Evolutionary conservation across 2,329 filamentous ascomycete species (phyloP), one percentile per base, ranked within the genome.

Genomic region (Alternaria ethzedia): DNA sequence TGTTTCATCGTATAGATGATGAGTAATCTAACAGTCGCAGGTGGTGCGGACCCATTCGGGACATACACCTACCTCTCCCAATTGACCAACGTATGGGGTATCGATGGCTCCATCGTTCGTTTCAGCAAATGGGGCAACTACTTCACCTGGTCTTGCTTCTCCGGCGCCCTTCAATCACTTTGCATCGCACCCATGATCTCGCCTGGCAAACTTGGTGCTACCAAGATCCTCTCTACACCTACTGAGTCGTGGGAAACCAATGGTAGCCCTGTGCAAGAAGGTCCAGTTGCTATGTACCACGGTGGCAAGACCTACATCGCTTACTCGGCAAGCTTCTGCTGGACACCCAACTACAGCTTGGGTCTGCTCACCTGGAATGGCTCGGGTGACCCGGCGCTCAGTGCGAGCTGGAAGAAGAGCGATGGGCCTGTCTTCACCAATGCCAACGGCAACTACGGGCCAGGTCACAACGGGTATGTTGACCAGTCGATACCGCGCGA

Each of bases 281-380:
- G 85, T 0, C 82, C 85, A 0, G 82, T 82, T 4, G 84, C 85
- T 0, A 78, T 89, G 21, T 88, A 88, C 71, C 81, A 84, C 44
- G 82, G 81, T 21, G 85, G 84, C 11, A 83, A 82, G 59, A 87
- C 84, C 0, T 87, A 84, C 64, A 73, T 88, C 44, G 79, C 83
- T 2, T 89, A 84, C 77, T 86, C 83, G 6, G 86, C 85, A 1
- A 86, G 83, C 62, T 85, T 85, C 74, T 88, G 86, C 80, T 87
- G 85, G 86, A 86, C 84, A 0, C 73, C 83, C 0, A 80, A 82
- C 57, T 88, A 89, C 72, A 82, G 83, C 23, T 79, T 89, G 2
- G 86, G 85, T 1, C 74, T 86, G 15, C 77, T 89, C 23, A 84
- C 83, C 4, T 88, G 83, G 81, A 83, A 86, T 23, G 85, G 85